Percentiles rank a stretch among this genome's conserved stretches.
Evolutionary conservation across 2,329 filamentous ascomycete genomes (phyloP).

Genomic region (Paecilomyces sp.): DNA sequence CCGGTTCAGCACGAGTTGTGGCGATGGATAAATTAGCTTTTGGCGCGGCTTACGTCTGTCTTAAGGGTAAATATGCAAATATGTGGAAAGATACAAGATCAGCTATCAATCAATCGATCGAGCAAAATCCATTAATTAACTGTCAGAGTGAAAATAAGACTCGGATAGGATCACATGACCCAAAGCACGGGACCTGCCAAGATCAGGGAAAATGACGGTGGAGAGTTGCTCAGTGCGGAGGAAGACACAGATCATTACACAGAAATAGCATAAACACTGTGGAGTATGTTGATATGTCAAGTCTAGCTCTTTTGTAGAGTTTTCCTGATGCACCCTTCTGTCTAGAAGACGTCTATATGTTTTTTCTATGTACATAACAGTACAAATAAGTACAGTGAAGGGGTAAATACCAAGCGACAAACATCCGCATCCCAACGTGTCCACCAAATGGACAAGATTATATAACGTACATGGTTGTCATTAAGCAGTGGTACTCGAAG

Average conservation of each 20-base stretch:
- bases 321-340: background rate
- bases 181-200: background rate
- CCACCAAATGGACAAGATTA: too few relatives aligned
- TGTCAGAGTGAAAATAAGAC: background rate
- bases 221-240: too few relatives aligned
- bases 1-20: background rate
- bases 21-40: background rate
- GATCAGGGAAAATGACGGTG: background rate
- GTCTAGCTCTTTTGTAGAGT: background rate
- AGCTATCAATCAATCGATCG: too few relatives aligned
- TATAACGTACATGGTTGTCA: background rate
- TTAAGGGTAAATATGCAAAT: too few relatives aligned
- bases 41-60: background rate
- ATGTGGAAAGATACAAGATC: too few relatives aligned
- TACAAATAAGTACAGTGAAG: background rate
- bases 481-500: slow-evolving; percentile 1
- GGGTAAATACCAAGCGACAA: background rate
- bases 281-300: background rate
- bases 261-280: background rate
- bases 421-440: background rate
- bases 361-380: background rate
- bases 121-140: too few relatives aligned
- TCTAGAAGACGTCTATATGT: background rate
- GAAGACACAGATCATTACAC: background rate
- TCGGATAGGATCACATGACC: background rate